Percentiles rank a stretch among this genome's conserved stretches.
phyloP scores from a whole-genome alignment of 169 alveolate genomes.

The Eimeria sp. region DNA sequence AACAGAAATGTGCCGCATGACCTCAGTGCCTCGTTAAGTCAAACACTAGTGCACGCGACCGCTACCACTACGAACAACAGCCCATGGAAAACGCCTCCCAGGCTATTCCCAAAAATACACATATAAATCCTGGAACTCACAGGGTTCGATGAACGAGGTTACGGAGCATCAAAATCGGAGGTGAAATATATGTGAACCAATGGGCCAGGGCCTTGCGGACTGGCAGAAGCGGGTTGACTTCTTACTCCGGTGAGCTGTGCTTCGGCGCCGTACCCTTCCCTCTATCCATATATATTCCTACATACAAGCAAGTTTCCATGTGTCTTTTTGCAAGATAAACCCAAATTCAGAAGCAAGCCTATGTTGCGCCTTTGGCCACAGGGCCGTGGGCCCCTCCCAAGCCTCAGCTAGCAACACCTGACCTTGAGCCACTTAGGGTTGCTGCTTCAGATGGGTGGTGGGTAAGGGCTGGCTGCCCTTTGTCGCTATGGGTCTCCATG shows the following conservation, averaged over 20 bases:
- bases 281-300: not conserved
- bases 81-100: not conserved
- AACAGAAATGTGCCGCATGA: not conserved
- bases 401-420: constrained; percentile 79
- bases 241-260: constrained; percentile 7
- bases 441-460: constrained; percentile 65
- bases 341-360: not conserved
- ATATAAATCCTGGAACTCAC: not conserved
- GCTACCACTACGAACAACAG: not conserved
- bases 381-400: constrained; percentile 81
- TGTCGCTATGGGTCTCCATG: not conserved
- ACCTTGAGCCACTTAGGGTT: constrained; percentile 59
- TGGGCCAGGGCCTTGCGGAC: constrained; percentile 43
- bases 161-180: not conserved
- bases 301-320: not conserved
- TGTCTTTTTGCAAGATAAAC: not conserved
- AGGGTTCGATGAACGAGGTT: not conserved
- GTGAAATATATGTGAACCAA: not conserved
- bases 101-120: not conserved
- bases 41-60: not conserved
- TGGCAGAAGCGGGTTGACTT: constrained; percentile 2
- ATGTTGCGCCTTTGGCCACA: constrained; percentile 16
- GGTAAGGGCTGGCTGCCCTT: not conserved
- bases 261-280: not conserved
- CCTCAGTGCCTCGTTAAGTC: not conserved